Base-by-base conservation (phyloP, 2,329 filamentous ascomycete species). In the Alternaria gansuensis region DNA sequence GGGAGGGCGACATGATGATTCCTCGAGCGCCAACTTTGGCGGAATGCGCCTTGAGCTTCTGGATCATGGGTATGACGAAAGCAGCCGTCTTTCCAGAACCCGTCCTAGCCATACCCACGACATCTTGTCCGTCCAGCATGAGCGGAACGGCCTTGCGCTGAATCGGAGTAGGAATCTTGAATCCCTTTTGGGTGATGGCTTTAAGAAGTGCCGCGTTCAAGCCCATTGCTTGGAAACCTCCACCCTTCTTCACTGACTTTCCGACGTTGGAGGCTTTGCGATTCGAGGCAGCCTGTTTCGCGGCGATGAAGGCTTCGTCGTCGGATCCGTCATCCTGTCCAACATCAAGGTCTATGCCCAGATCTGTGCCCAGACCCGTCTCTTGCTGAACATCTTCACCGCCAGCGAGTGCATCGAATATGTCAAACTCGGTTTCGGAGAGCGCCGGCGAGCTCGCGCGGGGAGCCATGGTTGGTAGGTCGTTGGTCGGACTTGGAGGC, bases 81-180 rank as follows among this genome's bases (percentile, higher is more conserved):
- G 95, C 95, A 1, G 93, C 95, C 1, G 96, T 99, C 82, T 99
- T 99, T 81, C 95, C 95, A 21, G 93, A 98, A 75, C 95, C 95
- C n/a, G 96, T 99, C 66, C 96, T 86, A 7, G 95, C 95, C 95
- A 99, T 99, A 66, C 93, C 96, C 24, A 99, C 94, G n/a, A 98
- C 91, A 84, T 99, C 95, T 79, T 93, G 91, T 53, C 90, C 87
- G 62, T 96, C 91, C 68, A 98, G 83, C 54, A 99, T 88, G 54
- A 98, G 83, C 4, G 95, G 96, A 46, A 99, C 97, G 2, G 95
- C 92, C 79, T 98, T 98, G 68, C 95, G 88, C 81, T 99, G 95
- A 78, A 99, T 99, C 0, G 95, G 95, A 0, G 95, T 99, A 4
- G 96, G 96, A 3, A 98, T 92, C 0, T 90, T 92, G 79, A 97